Conservation (phyloP, 352 stramenopile genomes). For the Phytophthora nicotianae region DNA sequence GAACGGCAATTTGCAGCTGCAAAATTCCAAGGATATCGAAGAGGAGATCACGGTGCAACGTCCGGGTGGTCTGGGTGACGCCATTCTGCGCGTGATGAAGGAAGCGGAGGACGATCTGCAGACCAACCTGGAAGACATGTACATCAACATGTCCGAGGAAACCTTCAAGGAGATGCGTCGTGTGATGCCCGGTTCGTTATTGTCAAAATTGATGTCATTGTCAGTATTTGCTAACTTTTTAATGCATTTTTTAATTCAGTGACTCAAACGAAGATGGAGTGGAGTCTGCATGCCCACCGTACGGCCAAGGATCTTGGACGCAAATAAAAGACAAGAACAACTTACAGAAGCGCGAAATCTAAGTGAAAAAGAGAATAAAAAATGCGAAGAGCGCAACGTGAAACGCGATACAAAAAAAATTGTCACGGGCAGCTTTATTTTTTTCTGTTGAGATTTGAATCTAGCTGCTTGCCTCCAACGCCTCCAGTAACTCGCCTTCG, state of each 20-base stretch:
- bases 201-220: neutral
- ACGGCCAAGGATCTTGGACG: constrained; percentile 74
- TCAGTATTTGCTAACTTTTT: neutral
- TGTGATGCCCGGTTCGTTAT: constrained; percentile 86
- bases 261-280: constrained; percentile 91
- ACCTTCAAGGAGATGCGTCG: constrained; percentile 95
- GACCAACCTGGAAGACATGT: constrained; percentile 93
- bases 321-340: constrained; percentile 49
- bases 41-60: constrained; percentile 54
- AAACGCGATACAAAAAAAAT: constrained; percentile 10
- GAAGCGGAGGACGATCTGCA: constrained; percentile 87
- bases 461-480: constrained; percentile 32
- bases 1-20: constrained; percentile 95
- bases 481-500: constrained; percentile 65
- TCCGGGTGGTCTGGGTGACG: constrained; percentile 57
- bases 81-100: constrained; percentile 78
- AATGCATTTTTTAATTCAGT: constrained; percentile 39
- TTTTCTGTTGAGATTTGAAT: constrained; percentile 10
- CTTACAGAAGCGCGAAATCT: constrained; percentile 1
- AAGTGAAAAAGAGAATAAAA: constrained; percentile 14
- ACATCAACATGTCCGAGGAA: constrained; percentile 95
- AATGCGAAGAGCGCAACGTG: constrained; percentile 20
- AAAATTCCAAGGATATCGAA: constrained; percentile 77
- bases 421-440: constrained; percentile 1
- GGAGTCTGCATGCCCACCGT: constrained; percentile 83